Evolutionary conservation across 371 early-diverging fungal species (phyloP), one percentile per base, ranked within the genome.

Genomic region (Choanephora cucurbitarum): DNA sequence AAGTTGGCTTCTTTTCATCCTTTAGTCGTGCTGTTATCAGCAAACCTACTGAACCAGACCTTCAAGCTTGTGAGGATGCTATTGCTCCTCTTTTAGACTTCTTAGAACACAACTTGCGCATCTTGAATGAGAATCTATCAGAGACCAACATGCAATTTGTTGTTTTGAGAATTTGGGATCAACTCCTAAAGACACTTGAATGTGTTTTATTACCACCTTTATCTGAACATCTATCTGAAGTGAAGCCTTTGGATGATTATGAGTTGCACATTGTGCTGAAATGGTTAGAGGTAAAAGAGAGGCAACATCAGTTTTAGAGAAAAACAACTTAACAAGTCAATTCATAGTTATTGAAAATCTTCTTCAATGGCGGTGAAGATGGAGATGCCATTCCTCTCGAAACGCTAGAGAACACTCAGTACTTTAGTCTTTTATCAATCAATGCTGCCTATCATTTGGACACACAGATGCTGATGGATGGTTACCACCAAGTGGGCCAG

Each of bases 331-430:
- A 28, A 3, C 7, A 3, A 28, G 28, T 28, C 28, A 28, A 5
- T 7, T 28, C 7, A 7, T 67, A 90, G 74, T 82, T 92, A 31
- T 81, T 96, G 34, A 88, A 89, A 65, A 75, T 92, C 34, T 88
- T 93, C 55, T 88, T 96, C 66, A 86, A 93, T 54, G 97, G 93
- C 44, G 95, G 92, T 48, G 91, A 90, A 50, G 89, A 87, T 39
- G 90, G 87, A 8, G 88, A 96, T 58, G 91, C 89, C 0, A 77
- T 94, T 32, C 80, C 94, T 1, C 52, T 82, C 37, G 85, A 87
- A 4, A 76, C 80, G 17, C 77, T 96, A 2, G 93, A 91, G 59
- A 89, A 78, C 37, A 72, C 82, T 5, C 88, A 89, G 69, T 95
- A 93, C 73, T 70, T 74, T 28, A 84, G 86, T 33, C 73, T 91